Evolutionary conservation across 176 grass and related monocot species (phyloP).

Genomic region (Elaeis guineensis): DNA sequence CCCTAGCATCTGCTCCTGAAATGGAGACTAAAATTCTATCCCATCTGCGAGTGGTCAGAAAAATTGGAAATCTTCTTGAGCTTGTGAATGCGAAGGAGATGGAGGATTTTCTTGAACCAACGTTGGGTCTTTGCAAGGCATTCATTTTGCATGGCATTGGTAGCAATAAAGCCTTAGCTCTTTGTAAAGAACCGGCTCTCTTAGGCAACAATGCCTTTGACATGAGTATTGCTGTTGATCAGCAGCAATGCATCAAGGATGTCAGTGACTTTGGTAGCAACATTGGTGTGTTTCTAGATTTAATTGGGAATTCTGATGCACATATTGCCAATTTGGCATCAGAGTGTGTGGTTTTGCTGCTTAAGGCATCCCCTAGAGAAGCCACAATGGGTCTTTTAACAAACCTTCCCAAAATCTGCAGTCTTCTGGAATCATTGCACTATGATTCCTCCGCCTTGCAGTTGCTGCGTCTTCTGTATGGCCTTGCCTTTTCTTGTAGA

Average conservation of each 20-base stretch:
- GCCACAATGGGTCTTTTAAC: slow-evolving; percentile 70
- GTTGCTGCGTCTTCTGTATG: slow-evolving; percentile 65
- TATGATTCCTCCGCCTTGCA: slow-evolving; percentile 28
- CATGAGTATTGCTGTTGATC: slow-evolving; percentile 86
- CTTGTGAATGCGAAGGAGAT: slow-evolving; percentile 87
- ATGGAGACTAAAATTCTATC: slow-evolving; percentile 85
- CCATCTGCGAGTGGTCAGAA: slow-evolving; percentile 81
- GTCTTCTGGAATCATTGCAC: slow-evolving; percentile 48
- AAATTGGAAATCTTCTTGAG: slow-evolving; percentile 84
- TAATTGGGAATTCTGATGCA: slow-evolving; percentile 42
- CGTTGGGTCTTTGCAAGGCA: slow-evolving; percentile 75
- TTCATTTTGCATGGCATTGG: slow-evolving; percentile 70
- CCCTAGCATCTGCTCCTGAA: slow-evolving; percentile 73
- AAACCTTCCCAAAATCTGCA: slow-evolving; percentile 61
- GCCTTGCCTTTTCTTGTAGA: slow-evolving; percentile 70
- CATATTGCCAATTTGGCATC: slow-evolving; percentile 76
- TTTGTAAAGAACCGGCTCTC: slow-evolving; percentile 76
- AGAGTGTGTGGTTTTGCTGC: slow-evolving; percentile 65
- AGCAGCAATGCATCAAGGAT: slow-evolving; percentile 73
- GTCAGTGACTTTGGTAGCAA: slow-evolving; percentile 82
- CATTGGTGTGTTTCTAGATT: slow-evolving; percentile 71
- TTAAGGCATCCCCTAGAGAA: slow-evolving; percentile 72
- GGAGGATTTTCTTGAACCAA: slow-evolving; percentile 96
- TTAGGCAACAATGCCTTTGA: slow-evolving; percentile 70
- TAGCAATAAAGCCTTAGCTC: slow-evolving; percentile 53